phyloP scores from a whole-genome alignment of 202 grass and related monocot genomes.

The Schoenoplectus tabernaemontani region DNA sequence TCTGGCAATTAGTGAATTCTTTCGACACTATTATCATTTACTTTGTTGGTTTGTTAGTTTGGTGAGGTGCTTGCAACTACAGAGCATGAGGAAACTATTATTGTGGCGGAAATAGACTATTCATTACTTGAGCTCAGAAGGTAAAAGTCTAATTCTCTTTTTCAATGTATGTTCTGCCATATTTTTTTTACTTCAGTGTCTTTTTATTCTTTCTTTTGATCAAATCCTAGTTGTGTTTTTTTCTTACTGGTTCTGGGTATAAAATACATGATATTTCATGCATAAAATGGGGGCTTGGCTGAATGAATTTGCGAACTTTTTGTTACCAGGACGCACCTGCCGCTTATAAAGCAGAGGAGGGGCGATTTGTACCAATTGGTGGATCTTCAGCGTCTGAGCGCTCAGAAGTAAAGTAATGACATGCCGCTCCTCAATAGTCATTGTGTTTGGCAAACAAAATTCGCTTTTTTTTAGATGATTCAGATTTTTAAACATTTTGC shows the following conservation, averaged over 20 bases:
- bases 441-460: background rate
- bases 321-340: slow-evolving; percentile 62
- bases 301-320: background rate
- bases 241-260: background rate
- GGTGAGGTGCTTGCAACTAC: slow-evolving; percentile 93
- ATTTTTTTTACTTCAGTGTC: background rate
- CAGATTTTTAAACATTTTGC: background rate
- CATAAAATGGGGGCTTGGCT: background rate
- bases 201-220: background rate
- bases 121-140: slow-evolving; percentile 77
- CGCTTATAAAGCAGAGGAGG: slow-evolving; percentile 54
- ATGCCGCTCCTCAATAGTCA: background rate
- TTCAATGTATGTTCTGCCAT: background rate
- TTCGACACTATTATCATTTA: background rate
- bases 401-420: slow-evolving; percentile 25
- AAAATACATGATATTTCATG: background rate
- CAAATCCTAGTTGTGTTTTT: background rate
- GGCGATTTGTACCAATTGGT: slow-evolving; percentile 89
- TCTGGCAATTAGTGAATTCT: background rate
- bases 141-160: slow-evolving; percentile 21
- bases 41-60: slow-evolving; percentile 44
- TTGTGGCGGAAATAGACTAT: slow-evolving; percentile 88
- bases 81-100: slow-evolving; percentile 63
- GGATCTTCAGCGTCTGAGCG: slow-evolving; percentile 57
- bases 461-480: no score